Base-by-base conservation (phyloP, 306 rosid species). In the Albizia julibrissin region DNA sequence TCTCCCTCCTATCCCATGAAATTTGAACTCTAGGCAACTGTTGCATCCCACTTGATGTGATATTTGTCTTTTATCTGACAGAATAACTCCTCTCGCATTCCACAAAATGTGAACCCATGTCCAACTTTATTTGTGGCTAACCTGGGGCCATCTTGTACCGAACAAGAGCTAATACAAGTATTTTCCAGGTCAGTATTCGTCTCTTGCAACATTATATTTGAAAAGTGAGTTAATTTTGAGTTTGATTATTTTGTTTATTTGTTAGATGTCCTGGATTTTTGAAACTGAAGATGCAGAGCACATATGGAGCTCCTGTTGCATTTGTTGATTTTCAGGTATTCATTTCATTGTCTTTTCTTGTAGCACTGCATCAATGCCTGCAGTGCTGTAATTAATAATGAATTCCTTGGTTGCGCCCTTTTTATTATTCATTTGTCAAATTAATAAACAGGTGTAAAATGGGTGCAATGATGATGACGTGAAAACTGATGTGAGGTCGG, bases 301-400 rank as follows among this genome's bases (percentile, higher is more conserved):
- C 99, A 5, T 95, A 89, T 65, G 99, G 99, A 69, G 87, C 98
- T 78, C 97, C 97, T 16, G 99, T 95, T 64, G 97, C 98, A 78
- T 95, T 95, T 86, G 97, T 92, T 83, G 98, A 95, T 85, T 93
- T 95, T 90, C 91, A 93, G 98, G 99, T 95, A 69, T 79, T 80
- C 15, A 43, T 46, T 68, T 33, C 18, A 2, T 58, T 68, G 6
- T 66, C 72, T 40, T 79, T 27, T 71, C 47, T 65, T 79, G 83
- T 65, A 79, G 71, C 18, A 4, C 77, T 65, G 4, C 66, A 54
- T 37, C 66, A 34, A 21, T 1, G 29, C 78, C 31, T 80, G 24
- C 67, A 29, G 58, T 39, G 47, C 40, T 40, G 52, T 77, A 56
- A 72, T 54, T 43, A 42, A 62, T 33, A 71, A 64, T 82, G 29